Evolutionary conservation across 2,329 filamentous ascomycete genomes (phyloP), one percentile per base, ranked within the genome.

Genomic region (Calonectria pseudoturangicola): DNA sequence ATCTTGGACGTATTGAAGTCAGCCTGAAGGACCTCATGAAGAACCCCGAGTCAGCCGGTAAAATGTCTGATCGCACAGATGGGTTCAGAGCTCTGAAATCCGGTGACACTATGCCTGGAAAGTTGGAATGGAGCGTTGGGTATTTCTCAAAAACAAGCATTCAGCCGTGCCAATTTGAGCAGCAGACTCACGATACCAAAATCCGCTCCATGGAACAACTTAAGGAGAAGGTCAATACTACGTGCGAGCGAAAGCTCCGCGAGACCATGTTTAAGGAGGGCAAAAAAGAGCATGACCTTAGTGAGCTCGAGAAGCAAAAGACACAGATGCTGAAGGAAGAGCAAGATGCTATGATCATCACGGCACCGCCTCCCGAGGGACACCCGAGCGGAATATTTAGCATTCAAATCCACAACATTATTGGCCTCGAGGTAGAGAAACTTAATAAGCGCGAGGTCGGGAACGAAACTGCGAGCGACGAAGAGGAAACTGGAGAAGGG

Each of bases 321-420:
- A 84, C 86, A 2, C 92, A 94, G 79, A 92, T 94, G 78, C 88
- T 92, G 76, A 92, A 92, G 78, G 85, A 86, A 39, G 82, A 86
- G 50, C 87, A 91, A 77, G 91, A 93, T 76, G 85, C 90, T 33
- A 91, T 95, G 85, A 92, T 93, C 47, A 92, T 92, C 70, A 91
- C 91, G 0, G 90, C 92, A 6, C 92, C 92, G 2, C 93, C 93
- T 0, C 89, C 90, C 4, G 81, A 89, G 2, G 87, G 89, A 0
- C 92, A 90, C 70, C 90, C 90, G 0, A 92, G 90, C 25, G 93
- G 93, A 2, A 88, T 95, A 18, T 87, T 95, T 39, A 91, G 91
- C 74, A 87, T 95, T 51, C 92, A 94, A 72, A 91, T 94, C 65
- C 93, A 95, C 79, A 93, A 95, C 75, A 93, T 94, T 65, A 93